Evolutionary conservation across 345 rosid genomes (phyloP).

Genomic region (Eucalyptus sp.): DNA sequence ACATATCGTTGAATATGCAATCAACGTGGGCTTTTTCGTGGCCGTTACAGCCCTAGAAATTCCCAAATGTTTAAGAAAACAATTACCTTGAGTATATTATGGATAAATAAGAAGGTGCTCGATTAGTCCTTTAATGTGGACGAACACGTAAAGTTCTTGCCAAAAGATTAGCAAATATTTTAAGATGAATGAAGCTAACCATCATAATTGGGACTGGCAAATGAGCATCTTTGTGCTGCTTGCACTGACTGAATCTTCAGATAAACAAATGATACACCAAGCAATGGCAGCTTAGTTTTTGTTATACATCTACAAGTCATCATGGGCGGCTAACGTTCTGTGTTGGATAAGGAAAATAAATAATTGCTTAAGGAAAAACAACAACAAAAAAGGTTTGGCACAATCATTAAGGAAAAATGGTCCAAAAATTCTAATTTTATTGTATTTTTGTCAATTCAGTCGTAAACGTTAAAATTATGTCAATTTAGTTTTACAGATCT

Average conservation of each 20-base stretch:
- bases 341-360: background rate
- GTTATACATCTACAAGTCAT: background rate
- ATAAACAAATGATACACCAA: background rate
- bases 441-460: no score
- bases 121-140: background rate
- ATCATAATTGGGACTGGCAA: background rate
- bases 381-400: no score
- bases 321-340: background rate
- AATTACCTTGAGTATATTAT: background rate
- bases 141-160: background rate
- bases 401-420: no score
- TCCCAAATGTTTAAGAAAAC: background rate
- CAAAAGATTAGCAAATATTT: background rate
- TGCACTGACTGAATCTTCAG: background rate
- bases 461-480: no score
- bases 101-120: background rate
- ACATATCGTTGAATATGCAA: background rate
- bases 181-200: background rate
- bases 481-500: no score
- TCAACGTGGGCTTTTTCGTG: background rate
- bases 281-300: background rate
- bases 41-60: background rate
- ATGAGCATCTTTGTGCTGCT: background rate
- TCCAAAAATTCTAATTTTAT: no score
- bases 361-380: background rate